A percentile compares a stretch with the other conserved stretches of the same genome.
Conservation (phyloP, 2,329 filamentous ascomycete genomes). For the Aspergillus carbonarius region DNA sequence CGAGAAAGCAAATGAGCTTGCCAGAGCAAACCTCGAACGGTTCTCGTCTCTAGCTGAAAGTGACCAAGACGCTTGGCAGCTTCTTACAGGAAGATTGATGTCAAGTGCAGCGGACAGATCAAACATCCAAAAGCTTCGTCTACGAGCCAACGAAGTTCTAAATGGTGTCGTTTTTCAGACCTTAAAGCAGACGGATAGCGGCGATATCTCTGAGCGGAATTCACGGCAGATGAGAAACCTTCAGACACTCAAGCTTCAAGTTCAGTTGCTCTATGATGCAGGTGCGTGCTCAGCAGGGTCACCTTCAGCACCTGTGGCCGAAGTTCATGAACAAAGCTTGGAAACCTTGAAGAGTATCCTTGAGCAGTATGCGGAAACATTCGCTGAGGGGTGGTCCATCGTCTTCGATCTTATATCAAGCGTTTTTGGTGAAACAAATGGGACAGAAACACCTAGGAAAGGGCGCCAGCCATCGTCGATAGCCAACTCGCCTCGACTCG, state of each 20-base stretch:
- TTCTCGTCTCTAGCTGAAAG: slow-evolving; percentile 65
- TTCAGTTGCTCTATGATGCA: slow-evolving; percentile 58
- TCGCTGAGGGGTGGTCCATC: slow-evolving; percentile 80
- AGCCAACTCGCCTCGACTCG: slow-evolving; percentile 66
- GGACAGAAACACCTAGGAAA: slow-evolving; percentile 10
- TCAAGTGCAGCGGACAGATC: slow-evolving; percentile 42
- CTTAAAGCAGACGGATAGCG: slow-evolving; percentile 39
- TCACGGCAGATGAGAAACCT: slow-evolving; percentile 72
- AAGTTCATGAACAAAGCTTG: slow-evolving; percentile 76
- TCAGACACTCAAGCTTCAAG: slow-evolving; percentile 62
- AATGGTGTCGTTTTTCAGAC: slow-evolving; percentile 45
- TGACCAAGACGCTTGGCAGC: slow-evolving; percentile 71
- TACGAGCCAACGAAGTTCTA: slow-evolving; percentile 63
- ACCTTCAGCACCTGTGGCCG: slow-evolving; percentile 65
- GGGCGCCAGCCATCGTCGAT: slow-evolving; percentile 24
- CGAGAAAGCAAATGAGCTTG: slow-evolving; percentile 70
- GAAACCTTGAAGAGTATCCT: slow-evolving; percentile 79
- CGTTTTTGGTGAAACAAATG: slow-evolving; percentile 61
- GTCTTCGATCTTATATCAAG: slow-evolving; percentile 82
- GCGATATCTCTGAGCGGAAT: slow-evolving; percentile 51
- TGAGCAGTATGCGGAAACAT: slow-evolving; percentile 81
- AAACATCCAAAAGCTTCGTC: slow-evolving; percentile 40
- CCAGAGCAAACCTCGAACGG: slow-evolving; percentile 71
- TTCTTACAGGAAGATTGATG: slow-evolving; percentile 59
- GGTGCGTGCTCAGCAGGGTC: slow-evolving; percentile 57